Evolutionary conservation across 2,329 filamentous ascomycete genomes (phyloP), one percentile per base, ranked within the genome.

Genomic region (Daldinia eschscholtzii): DNA sequence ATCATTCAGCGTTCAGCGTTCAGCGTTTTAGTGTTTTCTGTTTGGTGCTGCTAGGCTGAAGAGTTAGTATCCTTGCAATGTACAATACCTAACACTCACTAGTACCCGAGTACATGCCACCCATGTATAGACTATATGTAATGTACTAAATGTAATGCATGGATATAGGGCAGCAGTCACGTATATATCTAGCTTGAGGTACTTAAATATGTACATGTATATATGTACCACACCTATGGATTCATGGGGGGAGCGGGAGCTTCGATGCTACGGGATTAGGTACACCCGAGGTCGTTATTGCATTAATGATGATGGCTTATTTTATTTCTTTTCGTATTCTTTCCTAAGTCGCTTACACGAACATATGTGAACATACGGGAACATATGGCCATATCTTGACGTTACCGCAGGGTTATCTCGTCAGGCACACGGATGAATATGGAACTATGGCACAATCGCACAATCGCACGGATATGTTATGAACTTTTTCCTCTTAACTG

Each of bases 401-500:
- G 23, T 48, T 48, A n/a, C 46, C 52, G 53, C 62, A 63, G 42
- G 20, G n/a, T 50, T 6, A 64, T 64, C 60, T 64, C 37, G 55
- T 61, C 59, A 70, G 64, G 67, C 60, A 70, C 67, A 48, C 57
- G 53, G 53, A 63, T 30, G 18, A 68, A 64, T 28, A 71, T 69
- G 61, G 20, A 23, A 23, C 20, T 23, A 23, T 23, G 20, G 20
- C 20, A 23, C 20, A 23, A 23, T 23, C 20, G 65, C 63, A 71
- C 66, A 69, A 69, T 67, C 60, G 52, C 63, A 69, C 60, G 64
- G 53, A 39, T 61, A 67, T 42, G 60, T 64, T 67, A 56, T 64
- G 57, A 64, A 64, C 65, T 64, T 67, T 52, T 67, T 28, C 65
- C 61, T 64, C 52, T 67, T 28, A 61, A 28, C 52, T 56, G 20